Evolutionary conservation across 2,329 filamentous ascomycete species (phyloP).

Genomic region (Sporothrix sp.): DNA sequence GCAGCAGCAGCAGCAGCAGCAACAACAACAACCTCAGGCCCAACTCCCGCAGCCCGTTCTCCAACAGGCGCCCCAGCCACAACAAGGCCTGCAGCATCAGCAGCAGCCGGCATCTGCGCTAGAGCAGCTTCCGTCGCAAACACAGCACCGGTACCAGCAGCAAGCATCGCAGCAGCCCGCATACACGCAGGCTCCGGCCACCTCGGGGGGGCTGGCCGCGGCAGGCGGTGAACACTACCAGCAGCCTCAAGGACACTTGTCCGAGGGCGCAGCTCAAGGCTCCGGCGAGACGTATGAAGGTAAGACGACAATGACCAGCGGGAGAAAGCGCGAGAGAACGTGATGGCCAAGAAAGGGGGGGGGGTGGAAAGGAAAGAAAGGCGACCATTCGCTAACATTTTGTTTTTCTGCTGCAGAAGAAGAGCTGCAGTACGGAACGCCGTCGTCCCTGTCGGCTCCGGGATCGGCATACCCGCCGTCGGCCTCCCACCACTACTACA

Average conservation of each 20-base stretch:
- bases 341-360: not conserved
- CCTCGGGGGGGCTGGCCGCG: not conserved
- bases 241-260: not conserved
- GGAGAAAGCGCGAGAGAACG: not conserved
- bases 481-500: constrained; percentile 36
- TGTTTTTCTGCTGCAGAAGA: constrained; percentile 33
- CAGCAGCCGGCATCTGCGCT: constrained; percentile 8
- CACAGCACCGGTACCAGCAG: constrained; percentile 5
- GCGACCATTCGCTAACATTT: not conserved
- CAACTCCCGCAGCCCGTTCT: constrained; percentile 20
- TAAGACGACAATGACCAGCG: not conserved
- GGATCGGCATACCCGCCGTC: constrained; percentile 25
- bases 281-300: constrained; percentile 12
- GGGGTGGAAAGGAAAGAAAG: not conserved
- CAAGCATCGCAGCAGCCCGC: constrained; percentile 1
- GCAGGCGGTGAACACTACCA: constrained; percentile 7
- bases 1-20: not conserved
- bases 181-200: not conserved
- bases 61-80: constrained; percentile 17
- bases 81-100: constrained; percentile 8
- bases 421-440: constrained; percentile 47
- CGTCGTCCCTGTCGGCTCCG: constrained; percentile 31
- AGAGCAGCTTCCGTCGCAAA: constrained; percentile 15
- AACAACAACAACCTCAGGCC: not conserved
- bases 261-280: not conserved